phyloP scores from a whole-genome alignment of 2,329 filamentous ascomycete genomes.

The Xylariales sp. region DNA sequence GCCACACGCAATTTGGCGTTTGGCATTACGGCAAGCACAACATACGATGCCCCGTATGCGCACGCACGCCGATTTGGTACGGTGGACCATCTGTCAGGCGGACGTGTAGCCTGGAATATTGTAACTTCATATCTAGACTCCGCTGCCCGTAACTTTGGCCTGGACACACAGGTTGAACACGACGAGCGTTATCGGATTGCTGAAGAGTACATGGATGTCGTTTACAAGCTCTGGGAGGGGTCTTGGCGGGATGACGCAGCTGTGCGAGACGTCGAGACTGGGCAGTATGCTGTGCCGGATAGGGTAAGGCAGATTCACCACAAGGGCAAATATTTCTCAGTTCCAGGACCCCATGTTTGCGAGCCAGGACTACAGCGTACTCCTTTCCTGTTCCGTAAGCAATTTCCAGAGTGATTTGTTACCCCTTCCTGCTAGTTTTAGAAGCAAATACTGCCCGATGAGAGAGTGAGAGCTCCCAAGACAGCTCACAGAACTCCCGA shows the following conservation, averaged over 20 bases:
- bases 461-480: too few species aligned
- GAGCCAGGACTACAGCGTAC: constrained; percentile 53
- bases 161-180: constrained; percentile 52
- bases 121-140: constrained; percentile 47
- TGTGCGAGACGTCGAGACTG: constrained; percentile 43
- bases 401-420: too few species aligned
- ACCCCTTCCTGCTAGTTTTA: too few species aligned
- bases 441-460: too few species aligned
- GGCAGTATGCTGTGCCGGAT: constrained; percentile 53
- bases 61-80: constrained; percentile 58
- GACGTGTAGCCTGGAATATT: constrained; percentile 63
- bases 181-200: constrained; percentile 57
- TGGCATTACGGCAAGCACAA: constrained; percentile 57
- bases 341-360: constrained; percentile 40
- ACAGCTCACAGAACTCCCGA: too few species aligned
- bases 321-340: constrained; percentile 48
- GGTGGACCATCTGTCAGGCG: constrained; percentile 56
- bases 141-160: constrained; percentile 54
- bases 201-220: constrained; percentile 55
- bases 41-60: constrained; percentile 57
- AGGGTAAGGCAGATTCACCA: constrained; percentile 56
- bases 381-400: constrained; percentile 52
- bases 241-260: constrained; percentile 55
- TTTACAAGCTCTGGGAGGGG: constrained; percentile 56
- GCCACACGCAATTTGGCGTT: constrained; percentile 61